Evolutionary conservation across 108 stramenopile species (phyloP).

Genomic region (Skeletonema tropicum): DNA sequence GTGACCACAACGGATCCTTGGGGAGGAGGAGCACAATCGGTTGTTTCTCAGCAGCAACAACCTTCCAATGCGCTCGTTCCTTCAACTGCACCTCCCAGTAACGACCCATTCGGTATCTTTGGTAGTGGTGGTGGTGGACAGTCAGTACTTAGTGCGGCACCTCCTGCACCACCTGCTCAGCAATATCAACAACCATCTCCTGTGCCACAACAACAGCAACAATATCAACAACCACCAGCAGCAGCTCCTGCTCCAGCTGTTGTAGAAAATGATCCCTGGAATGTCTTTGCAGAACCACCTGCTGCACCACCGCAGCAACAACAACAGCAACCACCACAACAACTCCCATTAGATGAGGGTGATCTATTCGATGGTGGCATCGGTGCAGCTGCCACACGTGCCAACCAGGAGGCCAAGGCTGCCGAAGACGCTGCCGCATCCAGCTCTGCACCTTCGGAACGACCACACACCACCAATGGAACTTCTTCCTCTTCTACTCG

Average conservation of each 20-base stretch:
- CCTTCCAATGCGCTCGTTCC: slow-evolving; percentile 30
- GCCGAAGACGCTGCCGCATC: neutral
- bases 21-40: slow-evolving; percentile 37
- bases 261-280: slow-evolving; percentile 65
- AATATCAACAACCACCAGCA: slow-evolving; percentile 23
- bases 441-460: neutral
- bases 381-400: slow-evolving; percentile 42
- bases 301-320: slow-evolving; percentile 14
- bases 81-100: slow-evolving; percentile 13
- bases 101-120: slow-evolving; percentile 45
- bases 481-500: neutral
- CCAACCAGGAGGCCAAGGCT: slow-evolving; percentile 12
- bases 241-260: slow-evolving; percentile 2
- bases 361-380: slow-evolving; percentile 39
- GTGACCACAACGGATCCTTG: slow-evolving; percentile 15
- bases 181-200: slow-evolving; percentile 48
- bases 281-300: slow-evolving; percentile 67
- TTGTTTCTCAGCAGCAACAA: slow-evolving; percentile 12
- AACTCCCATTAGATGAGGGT: slow-evolving; percentile 16
- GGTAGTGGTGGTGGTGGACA: slow-evolving; percentile 7
- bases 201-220: slow-evolving; percentile 38
- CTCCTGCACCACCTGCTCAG: slow-evolving; percentile 33
- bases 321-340: slow-evolving; percentile 10
- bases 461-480: neutral
- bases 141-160: slow-evolving; percentile 22